Evolutionary conservation across 108 stramenopile species (phyloP).

Genomic region (Stephanodiscus minutulus): DNA sequence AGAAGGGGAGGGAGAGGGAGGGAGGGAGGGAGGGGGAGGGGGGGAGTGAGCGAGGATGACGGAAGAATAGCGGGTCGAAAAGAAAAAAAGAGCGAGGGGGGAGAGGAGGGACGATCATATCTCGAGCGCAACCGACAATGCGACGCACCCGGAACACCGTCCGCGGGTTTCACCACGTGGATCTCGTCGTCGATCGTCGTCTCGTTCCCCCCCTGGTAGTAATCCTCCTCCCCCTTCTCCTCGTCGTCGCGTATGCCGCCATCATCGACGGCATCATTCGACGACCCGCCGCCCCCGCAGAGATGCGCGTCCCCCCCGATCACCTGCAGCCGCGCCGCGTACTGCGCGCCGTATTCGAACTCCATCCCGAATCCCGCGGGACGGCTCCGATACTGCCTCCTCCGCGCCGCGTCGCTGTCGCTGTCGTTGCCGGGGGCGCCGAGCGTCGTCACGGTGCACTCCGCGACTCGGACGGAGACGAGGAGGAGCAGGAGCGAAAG

Average conservation of each 20-base stretch:
- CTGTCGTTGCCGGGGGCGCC: no score
- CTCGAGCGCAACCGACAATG: background rate
- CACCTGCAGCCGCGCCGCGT: conserved; percentile 28
- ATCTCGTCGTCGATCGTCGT: conserved; percentile 15
- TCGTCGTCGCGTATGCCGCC: background rate
- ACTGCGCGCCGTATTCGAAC: conserved; percentile 37
- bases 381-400: conserved; percentile 27
- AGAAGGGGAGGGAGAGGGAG: background rate
- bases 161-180: conserved; percentile 18
- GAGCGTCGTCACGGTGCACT: no score
- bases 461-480: no score
- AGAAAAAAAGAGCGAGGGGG: background rate
- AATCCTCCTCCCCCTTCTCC: no score
- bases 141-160: conserved; percentile 35
- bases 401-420: no score
- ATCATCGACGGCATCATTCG: background rate
- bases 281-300: conserved; percentile 12
- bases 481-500: no score
- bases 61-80: background rate
- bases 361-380: conserved; percentile 31
- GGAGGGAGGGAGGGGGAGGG: background rate
- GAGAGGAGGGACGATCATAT: background rate
- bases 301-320: conserved; percentile 24
- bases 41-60: background rate
- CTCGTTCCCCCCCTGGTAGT: no score